Conservation (phyloP, 805 yeast species). For the Yamadazyma philogaea region DNA sequence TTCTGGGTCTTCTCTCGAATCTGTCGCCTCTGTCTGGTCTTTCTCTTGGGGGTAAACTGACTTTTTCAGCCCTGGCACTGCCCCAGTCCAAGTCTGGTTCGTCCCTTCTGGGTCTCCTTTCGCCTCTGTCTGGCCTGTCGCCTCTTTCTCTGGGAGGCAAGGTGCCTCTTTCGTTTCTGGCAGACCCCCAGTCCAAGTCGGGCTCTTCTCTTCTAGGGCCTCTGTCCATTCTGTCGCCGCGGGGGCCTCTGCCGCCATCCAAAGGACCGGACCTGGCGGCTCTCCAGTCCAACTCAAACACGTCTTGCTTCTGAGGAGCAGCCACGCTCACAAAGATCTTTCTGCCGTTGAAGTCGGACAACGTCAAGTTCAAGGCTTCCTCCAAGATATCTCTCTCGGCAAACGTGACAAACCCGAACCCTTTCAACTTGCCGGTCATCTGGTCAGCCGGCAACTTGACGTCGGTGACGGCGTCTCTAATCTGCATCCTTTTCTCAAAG, state of each 20-base stretch:
- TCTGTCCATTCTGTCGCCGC: conserved; percentile 36
- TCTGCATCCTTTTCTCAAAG: conserved; percentile 56
- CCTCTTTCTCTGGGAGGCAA: conserved; percentile 39
- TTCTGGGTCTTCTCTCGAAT: conserved; percentile 20
- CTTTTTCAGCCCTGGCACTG: conserved; percentile 34
- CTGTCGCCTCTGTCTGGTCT: conserved; percentile 28
- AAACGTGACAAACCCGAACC: conserved; percentile 55
- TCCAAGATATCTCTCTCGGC: conserved; percentile 44
- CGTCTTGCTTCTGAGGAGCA: conserved; percentile 50
- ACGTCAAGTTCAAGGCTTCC: conserved; percentile 48
- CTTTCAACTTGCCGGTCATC: conserved; percentile 53
- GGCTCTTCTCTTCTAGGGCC: conserved; percentile 47
- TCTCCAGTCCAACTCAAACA: conserved; percentile 47
- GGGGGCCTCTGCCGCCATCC: conserved; percentile 25
- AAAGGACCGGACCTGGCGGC: conserved; percentile 25
- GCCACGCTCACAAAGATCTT: conserved; percentile 55
- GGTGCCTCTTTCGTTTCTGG: conserved; percentile 34
- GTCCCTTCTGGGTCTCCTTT: conserved; percentile 25
- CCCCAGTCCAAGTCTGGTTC: conserved; percentile 56
- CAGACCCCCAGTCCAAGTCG: conserved; percentile 59
- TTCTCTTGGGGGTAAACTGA: conserved; percentile 35
- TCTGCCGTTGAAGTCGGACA: conserved; percentile 46
- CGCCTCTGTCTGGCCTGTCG: conserved; percentile 41
- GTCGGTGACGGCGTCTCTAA: conserved; percentile 50
- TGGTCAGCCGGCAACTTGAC: conserved; percentile 72